phyloP scores from a whole-genome alignment of 441 rosid genomes.

The Syzygium malaccense region DNA sequence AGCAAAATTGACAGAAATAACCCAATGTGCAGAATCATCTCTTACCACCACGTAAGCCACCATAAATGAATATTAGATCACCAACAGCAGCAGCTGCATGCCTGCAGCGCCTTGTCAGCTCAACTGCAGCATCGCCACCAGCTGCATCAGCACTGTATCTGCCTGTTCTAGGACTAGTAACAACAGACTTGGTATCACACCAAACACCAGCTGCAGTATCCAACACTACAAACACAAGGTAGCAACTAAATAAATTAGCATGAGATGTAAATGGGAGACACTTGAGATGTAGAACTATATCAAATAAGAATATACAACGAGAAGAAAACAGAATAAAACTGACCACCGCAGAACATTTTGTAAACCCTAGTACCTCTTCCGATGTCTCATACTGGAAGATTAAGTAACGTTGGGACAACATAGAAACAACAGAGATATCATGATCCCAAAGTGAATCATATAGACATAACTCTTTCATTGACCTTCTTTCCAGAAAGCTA shows the following conservation, averaged over 20 bases:
- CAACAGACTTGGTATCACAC: constrained; percentile 99
- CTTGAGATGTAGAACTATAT: not conserved
- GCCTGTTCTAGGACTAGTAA: constrained; percentile 93
- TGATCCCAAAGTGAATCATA: not conserved
- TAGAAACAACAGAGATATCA: not conserved
- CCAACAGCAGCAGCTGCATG: constrained; percentile 99
- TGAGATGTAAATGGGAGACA: not conserved
- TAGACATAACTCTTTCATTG: not conserved
- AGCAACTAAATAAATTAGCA: not conserved
- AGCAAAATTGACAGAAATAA: not conserved
- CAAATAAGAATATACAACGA: not conserved
- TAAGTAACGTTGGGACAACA: not conserved
- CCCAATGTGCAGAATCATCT: not conserved
- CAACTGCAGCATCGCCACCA: constrained; percentile 98
- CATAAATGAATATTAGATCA: constrained; percentile 93
- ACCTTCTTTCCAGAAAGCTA: not conserved
- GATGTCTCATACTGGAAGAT: not conserved
- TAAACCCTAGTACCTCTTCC: not conserved
- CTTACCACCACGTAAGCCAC: constrained; percentile 99
- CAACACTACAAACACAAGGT: constrained; percentile 50
- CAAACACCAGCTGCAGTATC: constrained; percentile 99
- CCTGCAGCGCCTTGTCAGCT: constrained; percentile 98
- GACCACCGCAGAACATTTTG: not conserved
- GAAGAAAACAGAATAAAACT: not conserved
- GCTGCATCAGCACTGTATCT: constrained; percentile 97